Evolutionary conservation across 1,284 basidiomycete genomes (phyloP), one percentile per base, ranked within the genome.

Genomic region (Cryptococcus maquisensis): DNA sequence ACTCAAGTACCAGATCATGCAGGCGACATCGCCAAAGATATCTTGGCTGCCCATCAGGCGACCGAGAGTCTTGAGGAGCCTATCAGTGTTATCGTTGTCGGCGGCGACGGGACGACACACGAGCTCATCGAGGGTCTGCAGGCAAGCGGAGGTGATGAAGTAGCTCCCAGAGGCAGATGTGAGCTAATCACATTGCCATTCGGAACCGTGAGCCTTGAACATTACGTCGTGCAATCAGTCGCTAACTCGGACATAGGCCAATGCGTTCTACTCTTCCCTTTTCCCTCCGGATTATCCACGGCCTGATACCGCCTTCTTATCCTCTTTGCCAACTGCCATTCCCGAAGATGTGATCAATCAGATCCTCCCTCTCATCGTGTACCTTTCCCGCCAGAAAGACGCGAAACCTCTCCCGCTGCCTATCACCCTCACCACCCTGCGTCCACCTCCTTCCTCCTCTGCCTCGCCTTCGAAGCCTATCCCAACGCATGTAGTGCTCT

Each of bases 51-150:
- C 32, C n/a, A 15, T 35, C 15, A 36, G 41, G 15, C 12, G 24
- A 20, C 20, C 24, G 28, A 16, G 32, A 20, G 5, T 55, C 62
- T 15, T 16, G 18, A 9, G 41, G 37, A 16, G 38, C n/a, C 38
- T 3, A 38, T 57, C 1, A 49, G 20, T 3, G 62, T 90, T 43
- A 71, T 90, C 46, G 77, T 92, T 13, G 83, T 81, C n/a, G 88
- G 88, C 3, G 91, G 91, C 10, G 91, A 95, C 70, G 90, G 91
- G n/a, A 94, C 91, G 0, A 78, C 92, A 32, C 88, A 92, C 69
- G 90, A 94, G 69, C 81, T 93, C 52, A 79, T 91, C 63, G 86
- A 87, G 57, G 78, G 80, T 6, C 6, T 15, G 12, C 23, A 40
- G 16, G 20, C 32, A 38, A 13, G 4, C 10, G 16, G 26, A 12